These are phyloP conservation scores for Lipomyces orientalis DNA, from an alignment of 805 yeast species.

Conservation along the genomic window DNA sequence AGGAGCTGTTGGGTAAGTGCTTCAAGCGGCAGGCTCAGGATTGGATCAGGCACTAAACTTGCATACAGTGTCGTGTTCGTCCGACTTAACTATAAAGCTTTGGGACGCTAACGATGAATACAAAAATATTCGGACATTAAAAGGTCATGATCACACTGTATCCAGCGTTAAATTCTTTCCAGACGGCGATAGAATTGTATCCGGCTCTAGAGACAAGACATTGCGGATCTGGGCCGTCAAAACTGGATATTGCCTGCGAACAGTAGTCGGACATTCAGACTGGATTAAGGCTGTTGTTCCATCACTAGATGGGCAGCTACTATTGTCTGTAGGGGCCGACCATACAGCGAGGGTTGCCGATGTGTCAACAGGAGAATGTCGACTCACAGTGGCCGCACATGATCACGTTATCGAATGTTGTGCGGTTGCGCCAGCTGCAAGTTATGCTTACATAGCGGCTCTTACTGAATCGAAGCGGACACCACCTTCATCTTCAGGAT, in stretches of 20 bases:
- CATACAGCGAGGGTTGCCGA: conserved; percentile 73
- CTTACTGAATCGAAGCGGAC: conserved; percentile 8
- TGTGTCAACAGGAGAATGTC: conserved; percentile 67
- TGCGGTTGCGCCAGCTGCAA: conserved; percentile 62
- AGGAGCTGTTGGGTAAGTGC: conserved; percentile 20
- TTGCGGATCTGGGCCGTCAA: conserved; percentile 76
- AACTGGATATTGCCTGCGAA: conserved; percentile 68
- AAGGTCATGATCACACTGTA: conserved; percentile 89
- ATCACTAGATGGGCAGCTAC: conserved; percentile 56
- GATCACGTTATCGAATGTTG: conserved; percentile 81
- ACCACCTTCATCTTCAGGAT: conserved; percentile 19
- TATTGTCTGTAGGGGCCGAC: conserved; percentile 80
- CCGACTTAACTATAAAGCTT: conserved; percentile 64
- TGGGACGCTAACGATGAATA: conserved; percentile 66
- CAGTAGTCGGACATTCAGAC: conserved; percentile 80
- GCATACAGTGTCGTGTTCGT: conserved; percentile 56
- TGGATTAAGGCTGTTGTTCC: conserved; percentile 77
- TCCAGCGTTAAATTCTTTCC: conserved; percentile 64
- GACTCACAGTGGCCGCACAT: conserved; percentile 66
- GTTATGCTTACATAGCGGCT: conserved; percentile 18
- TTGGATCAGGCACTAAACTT: conserved; percentile 3
- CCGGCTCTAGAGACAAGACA: conserved; percentile 90
- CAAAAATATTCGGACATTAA: conserved; percentile 63
- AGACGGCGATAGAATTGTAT: conserved; percentile 56
- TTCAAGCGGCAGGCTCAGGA: conserved; percentile 27